These are phyloP conservation scores for Scutellaria barbata DNA, from an alignment of 257 asterid species.

Conservation along the genomic window DNA sequence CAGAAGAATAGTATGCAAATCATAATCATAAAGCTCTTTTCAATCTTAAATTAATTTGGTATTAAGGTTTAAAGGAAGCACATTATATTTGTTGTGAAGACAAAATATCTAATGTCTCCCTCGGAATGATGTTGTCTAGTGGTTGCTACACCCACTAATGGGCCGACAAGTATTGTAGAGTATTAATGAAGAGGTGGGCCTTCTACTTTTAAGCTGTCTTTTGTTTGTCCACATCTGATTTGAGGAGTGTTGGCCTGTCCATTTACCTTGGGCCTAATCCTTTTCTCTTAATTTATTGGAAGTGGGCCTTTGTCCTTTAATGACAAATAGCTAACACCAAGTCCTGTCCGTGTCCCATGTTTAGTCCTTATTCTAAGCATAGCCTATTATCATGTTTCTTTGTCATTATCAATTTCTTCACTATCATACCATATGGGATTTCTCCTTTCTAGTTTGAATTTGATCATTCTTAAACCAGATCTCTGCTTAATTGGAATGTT, in stretches of 20 bases:
- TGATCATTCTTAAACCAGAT: background rate
- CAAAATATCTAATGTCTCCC: conserved; percentile 1
- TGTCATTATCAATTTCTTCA: conserved; percentile 18
- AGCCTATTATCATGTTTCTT: conserved; percentile 41
- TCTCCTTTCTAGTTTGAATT: too few relatives aligned
- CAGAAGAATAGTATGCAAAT: too few relatives aligned
- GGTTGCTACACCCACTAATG: conserved; percentile 33
- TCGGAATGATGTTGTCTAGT: conserved; percentile 1
- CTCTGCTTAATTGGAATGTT: background rate
- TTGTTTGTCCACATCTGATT: conserved; percentile 35
- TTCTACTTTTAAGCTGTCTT: conserved; percentile 19
- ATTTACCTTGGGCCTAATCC: conserved; percentile 33
- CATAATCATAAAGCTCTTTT: too few relatives aligned
- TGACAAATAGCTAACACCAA: conserved; percentile 24
- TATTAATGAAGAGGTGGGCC: conserved; percentile 38
- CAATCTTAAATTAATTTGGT: too few relatives aligned
- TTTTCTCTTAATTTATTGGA: background rate
- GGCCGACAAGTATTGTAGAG: conserved; percentile 40
- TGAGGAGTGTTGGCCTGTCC: conserved; percentile 32
- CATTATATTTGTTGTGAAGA: background rate
- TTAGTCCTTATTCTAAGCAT: conserved; percentile 38
- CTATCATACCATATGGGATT: background rate
- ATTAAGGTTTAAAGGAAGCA: background rate
- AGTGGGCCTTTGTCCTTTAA: conserved; percentile 38
- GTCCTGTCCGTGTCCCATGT: conserved; percentile 42